These are phyloP conservation scores for Ogataea sp. DNA, from an alignment of 805 yeast genomes.

Conservation along the genomic window DNA sequence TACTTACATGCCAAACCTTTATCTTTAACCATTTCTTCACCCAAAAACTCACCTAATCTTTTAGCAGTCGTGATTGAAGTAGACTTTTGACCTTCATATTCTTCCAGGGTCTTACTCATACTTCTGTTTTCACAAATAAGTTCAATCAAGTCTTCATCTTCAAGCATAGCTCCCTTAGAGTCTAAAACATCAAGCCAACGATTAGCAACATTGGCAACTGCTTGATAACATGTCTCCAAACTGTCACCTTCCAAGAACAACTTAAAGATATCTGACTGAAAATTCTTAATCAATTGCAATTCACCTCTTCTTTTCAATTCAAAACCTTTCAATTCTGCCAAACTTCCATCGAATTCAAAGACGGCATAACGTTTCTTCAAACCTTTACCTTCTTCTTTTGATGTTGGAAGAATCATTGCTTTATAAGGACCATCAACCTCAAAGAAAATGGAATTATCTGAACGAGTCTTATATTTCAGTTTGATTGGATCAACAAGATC, in stretches of 20 bases:
- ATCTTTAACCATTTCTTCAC: constrained; percentile 94
- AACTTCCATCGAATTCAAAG: constrained; percentile 85
- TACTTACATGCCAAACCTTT: constrained; percentile 94
- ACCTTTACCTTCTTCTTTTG: constrained; percentile 96
- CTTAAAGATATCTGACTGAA: constrained; percentile 90
- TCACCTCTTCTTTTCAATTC: constrained; percentile 97
- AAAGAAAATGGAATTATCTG: constrained; percentile 92
- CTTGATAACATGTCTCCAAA: constrained; percentile 70
- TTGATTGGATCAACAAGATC: constrained; percentile 64
- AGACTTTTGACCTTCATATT: constrained; percentile 85
- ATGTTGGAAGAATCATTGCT: constrained; percentile 96
- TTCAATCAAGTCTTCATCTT: constrained; percentile 89
- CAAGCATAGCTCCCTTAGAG: constrained; percentile 75
- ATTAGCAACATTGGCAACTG: constrained; percentile 90
- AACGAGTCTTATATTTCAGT: constrained; percentile 63
- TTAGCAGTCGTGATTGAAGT: constrained; percentile 94
- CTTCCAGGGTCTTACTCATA: constrained; percentile 87
- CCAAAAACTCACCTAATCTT: constrained; percentile 88
- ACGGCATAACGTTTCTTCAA: constrained; percentile 95
- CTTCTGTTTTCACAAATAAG: constrained; percentile 93
- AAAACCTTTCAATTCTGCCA: constrained; percentile 95
- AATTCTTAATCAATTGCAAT: constrained; percentile 82
- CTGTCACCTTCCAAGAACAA: constrained; percentile 81
- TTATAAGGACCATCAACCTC: constrained; percentile 98
- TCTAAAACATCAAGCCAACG: constrained; percentile 94